Evolutionary conservation across 2,329 filamentous ascomycete genomes (phyloP).

Genomic region (Aspergillus fumigatiaffinis): DNA sequence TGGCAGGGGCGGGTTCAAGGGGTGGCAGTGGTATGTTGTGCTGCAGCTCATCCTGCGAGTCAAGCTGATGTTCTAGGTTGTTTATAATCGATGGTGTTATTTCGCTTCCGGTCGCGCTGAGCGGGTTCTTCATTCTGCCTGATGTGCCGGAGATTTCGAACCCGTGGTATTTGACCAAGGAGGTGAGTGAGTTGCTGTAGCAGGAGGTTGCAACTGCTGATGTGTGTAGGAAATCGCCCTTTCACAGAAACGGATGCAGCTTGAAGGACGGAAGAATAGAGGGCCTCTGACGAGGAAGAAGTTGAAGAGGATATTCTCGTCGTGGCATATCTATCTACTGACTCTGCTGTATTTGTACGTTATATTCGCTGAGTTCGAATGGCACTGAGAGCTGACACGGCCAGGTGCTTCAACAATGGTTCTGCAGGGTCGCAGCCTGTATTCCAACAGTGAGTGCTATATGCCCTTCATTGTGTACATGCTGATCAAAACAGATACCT

Average conservation of each 20-base stretch:
- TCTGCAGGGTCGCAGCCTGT: slow-evolving; percentile 50
- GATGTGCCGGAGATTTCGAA: slow-evolving; percentile 50
- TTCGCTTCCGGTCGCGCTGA: slow-evolving; percentile 49
- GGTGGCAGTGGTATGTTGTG: slow-evolving; percentile 48
- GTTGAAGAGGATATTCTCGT: slow-evolving; percentile 57
- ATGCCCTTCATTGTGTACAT: background rate
- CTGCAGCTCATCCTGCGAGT: background rate
- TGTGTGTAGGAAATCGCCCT: slow-evolving; percentile 40
- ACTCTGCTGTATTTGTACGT: slow-evolving; percentile 53
- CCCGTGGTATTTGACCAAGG: slow-evolving; percentile 46
- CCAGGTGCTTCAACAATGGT: slow-evolving; percentile 59
- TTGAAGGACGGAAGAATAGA: slow-evolving; percentile 45
- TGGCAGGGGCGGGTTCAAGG: slow-evolving; percentile 45
- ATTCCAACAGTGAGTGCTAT: slow-evolving; percentile 45
- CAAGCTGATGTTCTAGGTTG: slow-evolving; percentile 29
- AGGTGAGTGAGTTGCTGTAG: slow-evolving; percentile 18
- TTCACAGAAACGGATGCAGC: slow-evolving; percentile 48
- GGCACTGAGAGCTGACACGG: background rate
- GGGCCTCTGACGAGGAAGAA: slow-evolving; percentile 49
- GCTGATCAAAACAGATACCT: slow-evolving; percentile 12
- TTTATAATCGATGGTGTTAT: slow-evolving; percentile 55
- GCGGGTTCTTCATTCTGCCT: slow-evolving; percentile 48
- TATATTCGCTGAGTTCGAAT: background rate
- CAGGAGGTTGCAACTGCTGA: background rate
- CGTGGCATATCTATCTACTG: slow-evolving; percentile 63